Percentiles rank a stretch among this genome's conserved stretches.
Evolutionary conservation across 2,329 filamentous ascomycete species (phyloP).

Genomic region (Colletotrichum sansevieriae): DNA sequence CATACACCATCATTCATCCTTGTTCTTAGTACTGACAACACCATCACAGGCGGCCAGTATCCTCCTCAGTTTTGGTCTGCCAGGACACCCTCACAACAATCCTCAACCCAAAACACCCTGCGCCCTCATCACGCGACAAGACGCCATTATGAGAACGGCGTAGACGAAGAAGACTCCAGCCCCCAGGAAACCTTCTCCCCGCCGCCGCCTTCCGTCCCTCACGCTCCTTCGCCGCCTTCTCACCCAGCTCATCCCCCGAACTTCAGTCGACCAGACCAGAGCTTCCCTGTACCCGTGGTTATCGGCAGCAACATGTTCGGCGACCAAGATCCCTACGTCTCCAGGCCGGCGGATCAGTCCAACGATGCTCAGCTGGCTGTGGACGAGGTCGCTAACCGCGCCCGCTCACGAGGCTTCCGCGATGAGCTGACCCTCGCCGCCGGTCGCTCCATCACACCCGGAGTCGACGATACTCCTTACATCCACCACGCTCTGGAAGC

Average conservation of each 20-base stretch:
- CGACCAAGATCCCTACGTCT: slow-evolving; percentile 55
- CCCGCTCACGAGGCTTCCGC: slow-evolving; percentile 55
- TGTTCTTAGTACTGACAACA: slow-evolving; percentile 40
- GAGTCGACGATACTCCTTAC: slow-evolving; percentile 86
- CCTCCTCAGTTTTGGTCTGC: slow-evolving; percentile 43
- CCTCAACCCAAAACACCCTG: slow-evolving; percentile 41
- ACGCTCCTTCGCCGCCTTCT: slow-evolving; percentile 56
- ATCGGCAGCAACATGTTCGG: slow-evolving; percentile 34
- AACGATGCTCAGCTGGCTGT: slow-evolving; percentile 53
- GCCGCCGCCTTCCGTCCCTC: slow-evolving; percentile 52
- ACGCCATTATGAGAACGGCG: slow-evolving; percentile 39
- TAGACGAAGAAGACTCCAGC: slow-evolving; percentile 43
- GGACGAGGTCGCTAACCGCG: slow-evolving; percentile 44
- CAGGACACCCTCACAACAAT: slow-evolving; percentile 44
- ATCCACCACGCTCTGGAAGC: slow-evolving; percentile 92
- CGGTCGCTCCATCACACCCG: slow-evolving; percentile 73
- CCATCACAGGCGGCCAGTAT: slow-evolving; percentile 41
- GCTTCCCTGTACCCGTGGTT: slow-evolving; percentile 34
- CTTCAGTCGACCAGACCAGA: slow-evolving; percentile 21
- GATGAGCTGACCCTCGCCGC: slow-evolving; percentile 65
- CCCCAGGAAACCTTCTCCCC: slow-evolving; percentile 50
- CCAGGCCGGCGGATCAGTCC: slow-evolving; percentile 50
- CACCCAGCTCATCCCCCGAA: slow-evolving; percentile 38
- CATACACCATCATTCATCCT: slow-evolving; percentile 9
- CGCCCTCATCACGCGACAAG: slow-evolving; percentile 38